These are phyloP conservation scores for Rubroshorea leprosula DNA, from an alignment of 345 rosid genomes.

Conservation along the genomic window DNA sequence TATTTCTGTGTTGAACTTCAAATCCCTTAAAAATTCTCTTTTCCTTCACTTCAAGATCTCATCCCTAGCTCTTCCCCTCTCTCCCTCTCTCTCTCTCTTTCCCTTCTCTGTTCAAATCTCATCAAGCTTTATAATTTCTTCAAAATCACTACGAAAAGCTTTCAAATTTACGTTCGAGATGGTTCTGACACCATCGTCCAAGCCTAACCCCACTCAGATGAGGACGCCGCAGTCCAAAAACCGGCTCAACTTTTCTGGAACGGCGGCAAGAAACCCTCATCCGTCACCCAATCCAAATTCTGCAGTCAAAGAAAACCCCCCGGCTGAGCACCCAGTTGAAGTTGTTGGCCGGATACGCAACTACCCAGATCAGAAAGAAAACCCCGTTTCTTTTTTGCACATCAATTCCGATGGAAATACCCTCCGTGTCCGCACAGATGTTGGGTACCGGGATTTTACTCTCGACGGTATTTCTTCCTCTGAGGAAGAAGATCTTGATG, in stretches of 20 bases:
- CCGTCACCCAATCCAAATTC: conserved; percentile 44
- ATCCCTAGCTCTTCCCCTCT: neutral
- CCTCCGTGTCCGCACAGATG: conserved; percentile 71
- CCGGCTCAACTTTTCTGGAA: conserved; percentile 47
- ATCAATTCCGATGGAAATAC: conserved; percentile 52
- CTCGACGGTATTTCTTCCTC: conserved; percentile 86
- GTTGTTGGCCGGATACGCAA: conserved; percentile 78
- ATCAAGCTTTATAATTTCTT: neutral
- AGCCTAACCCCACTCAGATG: conserved; percentile 34
- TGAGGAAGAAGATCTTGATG: conserved; percentile 64
- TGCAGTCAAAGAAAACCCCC: conserved; percentile 36
- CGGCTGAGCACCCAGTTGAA: conserved; percentile 81
- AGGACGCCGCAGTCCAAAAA: conserved; percentile 79
- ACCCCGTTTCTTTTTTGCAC: conserved; percentile 43
- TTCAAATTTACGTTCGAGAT: conserved; percentile 21
- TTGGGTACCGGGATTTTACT: conserved; percentile 82
- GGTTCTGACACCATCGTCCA: conserved; percentile 78
- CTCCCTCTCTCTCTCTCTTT: conserved; percentile 7
- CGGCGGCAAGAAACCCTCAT: conserved; percentile 28
- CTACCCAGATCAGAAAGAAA: conserved; percentile 50
- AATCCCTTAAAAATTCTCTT: neutral
- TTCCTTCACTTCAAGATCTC: conserved; percentile 5
- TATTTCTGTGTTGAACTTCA: neutral
- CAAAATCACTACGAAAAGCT: neutral
- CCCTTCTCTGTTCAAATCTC: neutral